Evolutionary conservation across 2,329 filamentous ascomycete genomes (phyloP).

Genomic region (Teratosphaeria gauchensis): DNA sequence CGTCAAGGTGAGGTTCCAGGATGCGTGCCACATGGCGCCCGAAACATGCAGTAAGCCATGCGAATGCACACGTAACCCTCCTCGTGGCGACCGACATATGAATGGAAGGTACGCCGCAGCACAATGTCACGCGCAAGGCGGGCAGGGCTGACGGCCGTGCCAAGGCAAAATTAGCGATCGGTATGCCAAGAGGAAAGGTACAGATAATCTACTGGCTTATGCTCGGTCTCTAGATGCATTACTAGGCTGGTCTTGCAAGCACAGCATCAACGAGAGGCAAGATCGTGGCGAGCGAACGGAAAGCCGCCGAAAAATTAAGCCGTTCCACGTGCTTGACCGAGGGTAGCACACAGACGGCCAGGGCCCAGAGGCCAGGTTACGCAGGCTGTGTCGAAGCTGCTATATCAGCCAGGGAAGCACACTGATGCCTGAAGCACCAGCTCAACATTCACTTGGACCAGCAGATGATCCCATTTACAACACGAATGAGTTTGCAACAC

Average conservation of each 20-base stretch:
- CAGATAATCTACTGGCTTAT: too few species aligned
- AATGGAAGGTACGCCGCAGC: neutral
- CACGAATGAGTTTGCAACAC: neutral
- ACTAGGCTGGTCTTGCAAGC: neutral
- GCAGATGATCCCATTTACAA: neutral
- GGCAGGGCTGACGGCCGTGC: too few species aligned
- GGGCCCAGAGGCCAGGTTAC: neutral
- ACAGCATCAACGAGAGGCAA: neutral
- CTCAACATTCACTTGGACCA: neutral
- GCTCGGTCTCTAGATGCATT: too few species aligned
- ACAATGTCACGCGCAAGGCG: neutral
- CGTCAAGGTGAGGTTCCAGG: neutral
- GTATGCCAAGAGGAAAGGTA: too few species aligned
- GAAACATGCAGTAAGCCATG: conserved; percentile 3
- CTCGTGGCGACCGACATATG: neutral
- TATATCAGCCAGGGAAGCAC: neutral
- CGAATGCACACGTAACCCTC: neutral
- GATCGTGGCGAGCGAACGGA: neutral
- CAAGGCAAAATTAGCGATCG: neutral
- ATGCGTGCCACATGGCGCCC: neutral
- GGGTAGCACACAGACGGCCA: neutral
- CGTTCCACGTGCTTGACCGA: neutral
- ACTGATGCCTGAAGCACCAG: neutral
- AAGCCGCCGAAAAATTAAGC: neutral
- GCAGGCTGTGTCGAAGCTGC: neutral